Percentiles rank a stretch among this genome's conserved stretches.
These are phyloP conservation scores for Penicillium hordei DNA, from an alignment of 2,329 filamentous ascomycete genomes.

Conservation along the genomic window DNA sequence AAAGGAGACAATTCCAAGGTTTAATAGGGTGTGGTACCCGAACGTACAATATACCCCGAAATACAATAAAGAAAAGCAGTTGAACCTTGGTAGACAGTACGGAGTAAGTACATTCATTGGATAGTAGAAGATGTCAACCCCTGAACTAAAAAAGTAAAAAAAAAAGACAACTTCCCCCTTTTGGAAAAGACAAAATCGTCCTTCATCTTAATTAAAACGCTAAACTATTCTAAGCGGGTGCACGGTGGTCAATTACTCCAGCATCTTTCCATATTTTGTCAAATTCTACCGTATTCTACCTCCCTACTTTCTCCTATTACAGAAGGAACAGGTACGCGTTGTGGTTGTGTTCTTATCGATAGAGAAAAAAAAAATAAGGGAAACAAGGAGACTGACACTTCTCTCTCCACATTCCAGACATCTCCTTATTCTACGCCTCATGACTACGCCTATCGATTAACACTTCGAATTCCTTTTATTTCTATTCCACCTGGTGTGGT, in stretches of 20 bases:
- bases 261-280: neutral
- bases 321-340: neutral
- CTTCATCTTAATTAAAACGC: conserved; percentile 26
- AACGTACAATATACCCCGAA: neutral
- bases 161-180: neutral
- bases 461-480: neutral
- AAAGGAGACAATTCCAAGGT: neutral
- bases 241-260: conserved; percentile 22
- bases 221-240: conserved; percentile 21
- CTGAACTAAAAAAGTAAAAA: conserved; percentile 1
- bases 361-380: conserved; percentile 2
- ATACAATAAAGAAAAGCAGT: neutral
- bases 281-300: conserved; percentile 3
- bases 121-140: neutral
- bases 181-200: conserved; percentile 9
- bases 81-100: neutral
- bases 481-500: conserved; percentile 23
- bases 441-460: conserved; percentile 16
- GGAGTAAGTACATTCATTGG: no score
- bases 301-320: conserved; percentile 12
- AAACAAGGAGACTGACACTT: conserved; percentile 10
- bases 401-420: conserved; percentile 22
- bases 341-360: neutral
- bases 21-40: neutral
- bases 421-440: conserved; percentile 18